Conservation (phyloP, 1,284 basidiomycete species). For the Cryptococcus wingfieldii region DNA sequence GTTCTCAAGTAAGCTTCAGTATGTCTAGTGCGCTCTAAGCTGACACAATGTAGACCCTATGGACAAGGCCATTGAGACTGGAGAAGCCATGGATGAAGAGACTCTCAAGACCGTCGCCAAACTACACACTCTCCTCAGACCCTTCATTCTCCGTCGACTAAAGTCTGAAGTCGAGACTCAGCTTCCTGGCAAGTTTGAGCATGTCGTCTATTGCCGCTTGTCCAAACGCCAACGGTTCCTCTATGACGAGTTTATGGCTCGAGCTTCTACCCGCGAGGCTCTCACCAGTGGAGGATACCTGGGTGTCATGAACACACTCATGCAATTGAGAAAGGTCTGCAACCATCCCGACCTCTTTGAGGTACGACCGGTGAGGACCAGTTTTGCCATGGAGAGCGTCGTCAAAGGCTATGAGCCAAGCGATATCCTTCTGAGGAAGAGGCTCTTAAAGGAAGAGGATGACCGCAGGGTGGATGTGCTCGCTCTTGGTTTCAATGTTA, state of each 20-base stretch:
- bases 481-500: constrained; percentile 64
- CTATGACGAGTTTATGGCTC: constrained; percentile 97
- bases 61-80: constrained; percentile 89
- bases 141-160: constrained; percentile 87
- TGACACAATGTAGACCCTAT: constrained; percentile 63
- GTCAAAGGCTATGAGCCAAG: constrained; percentile 81
- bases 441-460: constrained; percentile 55
- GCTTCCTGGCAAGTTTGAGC: constrained; percentile 90
- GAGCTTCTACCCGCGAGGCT: constrained; percentile 80
- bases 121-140: constrained; percentile 86
- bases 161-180: constrained; percentile 96
- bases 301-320: constrained; percentile 87
- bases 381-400: constrained; percentile 78
- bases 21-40: neutral
- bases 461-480: constrained; percentile 62
- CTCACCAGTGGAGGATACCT: constrained; percentile 77
- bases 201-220: constrained; percentile 83
- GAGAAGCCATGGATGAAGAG: constrained; percentile 73
- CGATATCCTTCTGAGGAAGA: constrained; percentile 75
- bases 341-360: constrained; percentile 96
- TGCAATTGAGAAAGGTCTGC: constrained; percentile 94
- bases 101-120: constrained; percentile 81
- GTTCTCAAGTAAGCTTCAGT: constrained; percentile 77
- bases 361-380: constrained; percentile 86
- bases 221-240: constrained; percentile 94